Evolutionary conservation across 768 basidiomycete species (phyloP).

Genomic region (Mrakia frigida): DNA sequence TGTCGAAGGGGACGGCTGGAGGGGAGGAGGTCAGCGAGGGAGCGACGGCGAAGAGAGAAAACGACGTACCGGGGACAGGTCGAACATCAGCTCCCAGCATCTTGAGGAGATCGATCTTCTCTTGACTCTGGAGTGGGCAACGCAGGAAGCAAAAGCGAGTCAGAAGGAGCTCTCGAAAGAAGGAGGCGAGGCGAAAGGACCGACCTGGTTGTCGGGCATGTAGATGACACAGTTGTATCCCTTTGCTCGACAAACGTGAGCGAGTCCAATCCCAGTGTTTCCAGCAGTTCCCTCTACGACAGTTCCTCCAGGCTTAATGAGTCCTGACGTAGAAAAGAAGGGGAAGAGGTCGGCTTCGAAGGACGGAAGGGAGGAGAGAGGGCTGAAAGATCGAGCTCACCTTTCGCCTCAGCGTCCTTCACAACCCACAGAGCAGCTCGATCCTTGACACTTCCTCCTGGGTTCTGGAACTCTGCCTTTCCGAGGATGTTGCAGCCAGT

Average conservation of each 20-base stretch:
- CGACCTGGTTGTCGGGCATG: conserved; percentile 90
- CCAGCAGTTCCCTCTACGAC: conserved; percentile 97
- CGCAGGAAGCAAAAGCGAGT: conserved; percentile 14
- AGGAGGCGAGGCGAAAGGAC: conserved; percentile 22
- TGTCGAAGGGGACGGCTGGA: conserved; percentile 79
- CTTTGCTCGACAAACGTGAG: conserved; percentile 70
- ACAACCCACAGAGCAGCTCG: conserved; percentile 88
- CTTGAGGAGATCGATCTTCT: conserved; percentile 93
- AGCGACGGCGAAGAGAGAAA: neutral
- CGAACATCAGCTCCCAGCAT: conserved; percentile 98
- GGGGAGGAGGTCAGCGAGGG: neutral
- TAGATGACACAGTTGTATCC: conserved; percentile 99
- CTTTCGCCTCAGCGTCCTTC: conserved; percentile 75
- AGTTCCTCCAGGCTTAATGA: conserved; percentile 86
- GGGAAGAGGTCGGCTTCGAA: neutral
- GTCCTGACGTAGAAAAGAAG: conserved; percentile 38
- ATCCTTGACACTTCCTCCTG: conserved; percentile 96
- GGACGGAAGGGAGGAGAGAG: neutral
- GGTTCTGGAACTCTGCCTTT: conserved; percentile 99
- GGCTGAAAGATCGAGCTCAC: conserved; percentile 51
- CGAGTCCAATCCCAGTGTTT: conserved; percentile 94
- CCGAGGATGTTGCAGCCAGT: conserved; percentile 79
- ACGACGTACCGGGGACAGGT: conserved; percentile 66
- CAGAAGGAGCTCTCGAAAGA: neutral
- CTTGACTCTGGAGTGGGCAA: conserved; percentile 63